These are phyloP conservation scores for Echinochloa phyllopogon DNA, from an alignment of 176 grass and related monocot genomes.

Conservation along the genomic window DNA sequence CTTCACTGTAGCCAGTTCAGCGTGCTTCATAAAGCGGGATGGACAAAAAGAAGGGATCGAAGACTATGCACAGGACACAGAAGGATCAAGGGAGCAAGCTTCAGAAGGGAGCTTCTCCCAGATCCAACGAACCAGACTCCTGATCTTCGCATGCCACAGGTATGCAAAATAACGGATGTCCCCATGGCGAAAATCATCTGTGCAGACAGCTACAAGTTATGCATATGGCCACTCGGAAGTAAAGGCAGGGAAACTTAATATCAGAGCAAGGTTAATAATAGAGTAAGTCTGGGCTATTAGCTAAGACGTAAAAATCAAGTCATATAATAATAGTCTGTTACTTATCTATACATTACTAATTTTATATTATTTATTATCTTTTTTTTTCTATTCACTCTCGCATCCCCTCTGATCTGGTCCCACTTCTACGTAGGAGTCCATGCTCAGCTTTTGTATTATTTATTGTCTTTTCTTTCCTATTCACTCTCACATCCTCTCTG, in stretches of 20 bases:
- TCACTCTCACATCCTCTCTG: no score
- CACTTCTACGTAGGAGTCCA: no score
- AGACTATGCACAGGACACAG: background rate
- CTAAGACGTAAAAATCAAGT: no score
- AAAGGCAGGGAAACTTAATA: background rate
- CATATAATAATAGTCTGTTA: no score
- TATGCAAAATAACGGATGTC: background rate
- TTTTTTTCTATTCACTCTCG: no score
- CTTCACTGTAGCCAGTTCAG: constrained; percentile 1
- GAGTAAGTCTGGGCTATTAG: no score
- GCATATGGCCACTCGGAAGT: background rate
- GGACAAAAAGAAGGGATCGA: background rate
- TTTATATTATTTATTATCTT: no score
- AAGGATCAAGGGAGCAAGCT: background rate
- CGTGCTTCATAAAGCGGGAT: background rate
- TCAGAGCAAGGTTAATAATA: no score
- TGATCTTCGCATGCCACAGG: background rate
- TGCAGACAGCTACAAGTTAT: background rate
- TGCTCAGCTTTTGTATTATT: no score
- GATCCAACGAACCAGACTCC: background rate
- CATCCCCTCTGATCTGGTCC: no score
- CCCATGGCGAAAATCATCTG: background rate
- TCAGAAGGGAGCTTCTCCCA: background rate
- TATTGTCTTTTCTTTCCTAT: no score
- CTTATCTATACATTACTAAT: no score